These are phyloP conservation scores for Zygosaccharomyces sapae DNA, from an alignment of 1,139 yeast species.

Conservation along the genomic window DNA sequence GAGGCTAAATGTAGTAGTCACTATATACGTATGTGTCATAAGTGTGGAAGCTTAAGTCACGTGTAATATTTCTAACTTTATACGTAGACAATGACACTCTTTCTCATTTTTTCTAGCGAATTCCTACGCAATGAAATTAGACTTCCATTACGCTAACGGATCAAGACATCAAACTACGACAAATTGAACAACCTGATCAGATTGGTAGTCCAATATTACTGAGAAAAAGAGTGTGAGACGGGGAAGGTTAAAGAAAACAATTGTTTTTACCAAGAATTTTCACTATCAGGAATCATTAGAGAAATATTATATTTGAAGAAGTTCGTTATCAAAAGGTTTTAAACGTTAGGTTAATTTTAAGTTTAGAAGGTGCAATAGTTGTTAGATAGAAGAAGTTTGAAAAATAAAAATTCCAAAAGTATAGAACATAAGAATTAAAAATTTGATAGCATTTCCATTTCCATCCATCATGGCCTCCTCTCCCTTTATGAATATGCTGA, in stretches of 20 bases:
- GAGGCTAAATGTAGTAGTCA: no score
- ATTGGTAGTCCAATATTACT: not conserved
- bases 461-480: slow-evolving; percentile 10
- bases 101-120: slow-evolving; percentile 1
- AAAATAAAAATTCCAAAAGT: no score
- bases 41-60: not conserved
- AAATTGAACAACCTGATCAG: not conserved
- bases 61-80: not conserved
- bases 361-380: not conserved
- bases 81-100: not conserved
- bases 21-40: no score
- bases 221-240: no score
- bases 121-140: slow-evolving; percentile 2
- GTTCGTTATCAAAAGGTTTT: not conserved
- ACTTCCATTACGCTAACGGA: not conserved
- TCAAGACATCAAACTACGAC: not conserved
- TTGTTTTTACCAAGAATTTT: no score
- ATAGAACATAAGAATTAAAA: no score
- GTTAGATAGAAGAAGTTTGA: not conserved
- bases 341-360: not conserved
- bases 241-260: no score
- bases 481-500: slow-evolving; percentile 24
- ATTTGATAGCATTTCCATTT: not conserved
- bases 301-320: not conserved
- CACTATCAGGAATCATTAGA: not conserved